Base-by-base conservation (phyloP, 2,329 filamentous ascomycete genomes). In the Ceratocystis lukuohia region DNA sequence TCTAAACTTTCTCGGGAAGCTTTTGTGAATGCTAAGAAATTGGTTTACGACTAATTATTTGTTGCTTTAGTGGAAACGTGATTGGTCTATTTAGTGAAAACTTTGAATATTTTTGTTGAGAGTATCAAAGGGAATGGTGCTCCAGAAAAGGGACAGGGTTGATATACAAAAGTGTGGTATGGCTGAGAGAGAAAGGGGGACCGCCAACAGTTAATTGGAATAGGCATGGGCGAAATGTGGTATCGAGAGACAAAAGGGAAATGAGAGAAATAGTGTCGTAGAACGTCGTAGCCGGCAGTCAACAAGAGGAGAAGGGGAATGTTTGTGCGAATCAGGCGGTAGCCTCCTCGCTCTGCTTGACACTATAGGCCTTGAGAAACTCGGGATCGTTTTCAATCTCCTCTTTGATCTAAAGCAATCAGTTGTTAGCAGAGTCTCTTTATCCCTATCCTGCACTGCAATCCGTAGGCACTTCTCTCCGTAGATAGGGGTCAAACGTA, bases 381-480 rank as follows among this genome's bases (percentile, higher is more conserved):
- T 91, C 86, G 0, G 86, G 81, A 73, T 96, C 84, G 72, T 86
- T 91, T 69, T 88, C 85, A 64, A 97, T 82, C 75, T 97, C 94
- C 75, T 99, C 94, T 77, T 95, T 96, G 73, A 96, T 86, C 92
- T 96, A 41, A 15, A 50, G 41, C n/a, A 33, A 65, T 28, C 6
- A 2, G 5, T 44, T n/a, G 56, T 67, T 68, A 65, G 30, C 45
- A 61, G 15, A 8, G 12, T 30, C 20, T 59, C 25, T 37, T 30
- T n/a, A 7, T 25, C 20, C 12, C 8, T 0, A 15, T 17, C 8
- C 12, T 33, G 12, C 20, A 15, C 37, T 41, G 2, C 37, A 41
- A 41, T 0, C 10, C 12, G 10, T 41, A 12, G 3, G 37, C 10
- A 41, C 10, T 41, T 41, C 37, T 41, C 37, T 41, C 37, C 12